Percentiles rank a stretch among this genome's conserved stretches.
phyloP scores from a whole-genome alignment of 78 protist species.

The Dictyostelium firmibasis region DNA sequence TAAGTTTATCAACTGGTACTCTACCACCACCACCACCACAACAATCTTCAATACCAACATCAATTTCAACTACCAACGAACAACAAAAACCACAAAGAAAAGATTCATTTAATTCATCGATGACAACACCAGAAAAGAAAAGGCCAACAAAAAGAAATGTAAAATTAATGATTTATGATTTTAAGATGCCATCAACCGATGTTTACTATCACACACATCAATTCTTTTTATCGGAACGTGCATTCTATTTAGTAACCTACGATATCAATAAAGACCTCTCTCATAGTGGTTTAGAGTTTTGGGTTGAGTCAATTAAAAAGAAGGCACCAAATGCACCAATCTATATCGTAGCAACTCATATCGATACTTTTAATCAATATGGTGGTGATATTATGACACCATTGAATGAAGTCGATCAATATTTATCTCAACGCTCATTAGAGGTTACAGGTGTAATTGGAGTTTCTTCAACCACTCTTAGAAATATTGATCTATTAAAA shows the following conservation, averaged over 20 bases:
- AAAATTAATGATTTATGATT: constrained; percentile 33
- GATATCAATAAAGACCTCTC: constrained; percentile 59
- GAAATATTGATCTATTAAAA: constrained; percentile 53
- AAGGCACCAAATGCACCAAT: constrained; percentile 74
- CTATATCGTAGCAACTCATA: constrained; percentile 78
- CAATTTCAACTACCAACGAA: too few relatives aligned
- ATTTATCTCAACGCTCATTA: background rate
- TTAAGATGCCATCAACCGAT: constrained; percentile 6
- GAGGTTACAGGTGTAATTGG: constrained; percentile 76
- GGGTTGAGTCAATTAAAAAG: constrained; percentile 59
- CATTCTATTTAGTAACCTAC: constrained; percentile 62
- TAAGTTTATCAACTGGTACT: background rate
- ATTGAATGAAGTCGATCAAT: constrained; percentile 27
- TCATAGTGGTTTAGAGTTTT: constrained; percentile 43
- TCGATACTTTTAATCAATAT: constrained; percentile 31
- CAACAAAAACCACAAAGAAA: constrained; percentile 4
- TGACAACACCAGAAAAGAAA: background rate
- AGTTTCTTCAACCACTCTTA: background rate
- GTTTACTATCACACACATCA: constrained; percentile 70
- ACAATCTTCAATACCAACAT: background rate
- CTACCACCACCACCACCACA: background rate
- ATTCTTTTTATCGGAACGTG: constrained; percentile 76
- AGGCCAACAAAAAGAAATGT: background rate
- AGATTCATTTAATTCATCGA: background rate
- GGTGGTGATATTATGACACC: constrained; percentile 47